Base-by-base conservation (phyloP, 768 basidiomycete genomes). In the Candolleomyces eurysporus region DNA sequence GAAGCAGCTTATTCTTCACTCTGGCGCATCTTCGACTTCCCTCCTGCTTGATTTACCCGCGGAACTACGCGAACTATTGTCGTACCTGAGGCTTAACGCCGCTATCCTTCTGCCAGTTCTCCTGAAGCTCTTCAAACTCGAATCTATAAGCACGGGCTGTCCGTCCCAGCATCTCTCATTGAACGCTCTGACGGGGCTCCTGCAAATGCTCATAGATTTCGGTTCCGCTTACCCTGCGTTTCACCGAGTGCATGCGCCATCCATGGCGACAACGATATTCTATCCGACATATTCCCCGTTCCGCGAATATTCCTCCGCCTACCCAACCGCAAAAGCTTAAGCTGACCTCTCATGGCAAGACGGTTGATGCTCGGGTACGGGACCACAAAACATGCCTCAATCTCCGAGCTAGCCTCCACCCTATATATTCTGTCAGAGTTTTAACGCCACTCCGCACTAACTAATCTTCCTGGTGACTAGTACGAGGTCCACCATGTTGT, bases 401-500 rank as follows among this genome's bases (percentile, higher is more conserved):
- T 30, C 31, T 31, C 26, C 32, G 30, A 36, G 32, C 32, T 31
- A 17, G 26, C 50, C 32, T n/a, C n/a, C 16, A 53, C 22, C 17
- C 8, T 26, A 31, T 53, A 26, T 53, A 26, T 17, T n/a, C 32
- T 53, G 52, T 10, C 26, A 30, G 13, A 14, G 30, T 50, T 21
- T 14, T 21, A 53, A 32, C 11, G 52, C 52, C 52, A 32, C 52
- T 5, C 30, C 36, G 10, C 52, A 53, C 31, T 31, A 16, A 53
- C 26, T 36, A 32, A 32, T 56, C 54, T 43, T 40, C 54, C 54
- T 19, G 26, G 30, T 31, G 9, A 22, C 32, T 54, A 22, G 14
- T 54, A 36, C 52, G 16, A 26, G 16, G 30, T 16, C 14, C 19
- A 54, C 16, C 19, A 65, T 65, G 64, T 43, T 60, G 43, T 50